phyloP scores from a whole-genome alignment of 208 protist genomes.

The Trichomonas vaginalis region DNA sequence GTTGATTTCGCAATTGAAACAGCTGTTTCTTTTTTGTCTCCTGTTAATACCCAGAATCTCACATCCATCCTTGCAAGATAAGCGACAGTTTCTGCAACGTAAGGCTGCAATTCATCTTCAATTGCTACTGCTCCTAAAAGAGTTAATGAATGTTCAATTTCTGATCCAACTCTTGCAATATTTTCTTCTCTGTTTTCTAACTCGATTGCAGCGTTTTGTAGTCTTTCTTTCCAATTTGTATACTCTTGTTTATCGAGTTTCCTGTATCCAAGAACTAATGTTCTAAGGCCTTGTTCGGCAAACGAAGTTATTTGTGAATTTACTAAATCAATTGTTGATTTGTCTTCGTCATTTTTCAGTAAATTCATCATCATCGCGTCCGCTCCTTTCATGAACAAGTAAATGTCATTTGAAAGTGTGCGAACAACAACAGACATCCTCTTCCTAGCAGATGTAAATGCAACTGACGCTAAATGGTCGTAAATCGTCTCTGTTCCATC shows the following conservation, averaged over 20 bases:
- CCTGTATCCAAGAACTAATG: neutral
- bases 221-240: neutral
- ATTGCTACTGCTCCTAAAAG: constrained; percentile 27
- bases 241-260: neutral
- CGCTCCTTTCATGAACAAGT: neutral
- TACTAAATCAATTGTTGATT: neutral
- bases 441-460: constrained; percentile 40
- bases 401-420: neutral
- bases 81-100: constrained; percentile 53
- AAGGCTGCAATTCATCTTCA: constrained; percentile 68
- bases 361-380: neutral
- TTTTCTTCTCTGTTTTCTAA: neutral
- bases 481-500: neutral
- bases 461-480: constrained; percentile 55
- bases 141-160: constrained; percentile 18
- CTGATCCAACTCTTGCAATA: neutral
- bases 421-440: constrained; percentile 25
- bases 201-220: neutral
- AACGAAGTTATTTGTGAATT: neutral
- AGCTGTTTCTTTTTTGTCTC: constrained; percentile 72
- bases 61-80: constrained; percentile 50
- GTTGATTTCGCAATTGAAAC: constrained; percentile 32
- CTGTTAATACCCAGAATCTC: constrained; percentile 87
- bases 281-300: neutral
- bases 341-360: neutral